Percentiles rank a stretch among this genome's conserved stretches.
These are phyloP conservation scores for Pythium coloratum DNA, from an alignment of 352 stramenopile genomes.

Conservation along the genomic window DNA sequence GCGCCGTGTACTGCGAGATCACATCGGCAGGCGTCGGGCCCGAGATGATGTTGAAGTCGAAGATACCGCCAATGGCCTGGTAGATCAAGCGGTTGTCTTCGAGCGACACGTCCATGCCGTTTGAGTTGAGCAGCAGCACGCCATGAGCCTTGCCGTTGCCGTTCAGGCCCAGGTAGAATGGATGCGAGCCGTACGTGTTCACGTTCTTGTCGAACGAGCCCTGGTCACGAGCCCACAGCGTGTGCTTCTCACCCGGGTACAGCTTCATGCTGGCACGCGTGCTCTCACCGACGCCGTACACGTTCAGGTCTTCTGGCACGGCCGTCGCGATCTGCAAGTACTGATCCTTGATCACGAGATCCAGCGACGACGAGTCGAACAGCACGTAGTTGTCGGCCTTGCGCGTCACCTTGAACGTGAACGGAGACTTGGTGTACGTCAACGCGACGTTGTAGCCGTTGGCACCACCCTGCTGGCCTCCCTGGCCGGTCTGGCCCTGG, in stretches of 20 bases:
- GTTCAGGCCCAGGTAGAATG: constrained; percentile 50
- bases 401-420: constrained; percentile 39
- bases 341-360: constrained; percentile 46
- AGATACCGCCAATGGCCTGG: constrained; percentile 46
- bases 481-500: constrained; percentile 10
- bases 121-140: constrained; percentile 55
- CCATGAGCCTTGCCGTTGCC: constrained; percentile 40
- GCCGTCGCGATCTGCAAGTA: constrained; percentile 55
- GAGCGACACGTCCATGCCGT: constrained; percentile 63
- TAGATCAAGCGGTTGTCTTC: constrained; percentile 40
- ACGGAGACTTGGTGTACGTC: constrained; percentile 37
- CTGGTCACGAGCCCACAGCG: constrained; percentile 43
- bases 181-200: constrained; percentile 61
- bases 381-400: constrained; percentile 39
- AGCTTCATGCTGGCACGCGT: constrained; percentile 35
- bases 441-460: constrained; percentile 23
- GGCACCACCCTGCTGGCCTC: constrained; percentile 6
- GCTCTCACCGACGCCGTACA: constrained; percentile 58
- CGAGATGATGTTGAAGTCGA: constrained; percentile 60
- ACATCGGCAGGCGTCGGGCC: constrained; percentile 43
- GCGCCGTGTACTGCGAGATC: constrained; percentile 46
- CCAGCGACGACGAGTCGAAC: constrained; percentile 47
- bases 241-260: constrained; percentile 43
- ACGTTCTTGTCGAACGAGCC: constrained; percentile 33
- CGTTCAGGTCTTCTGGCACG: constrained; percentile 22